Evolutionary conservation across 2,329 filamentous ascomycete species (phyloP).

Genomic region (Penicillium oxalicum): DNA sequence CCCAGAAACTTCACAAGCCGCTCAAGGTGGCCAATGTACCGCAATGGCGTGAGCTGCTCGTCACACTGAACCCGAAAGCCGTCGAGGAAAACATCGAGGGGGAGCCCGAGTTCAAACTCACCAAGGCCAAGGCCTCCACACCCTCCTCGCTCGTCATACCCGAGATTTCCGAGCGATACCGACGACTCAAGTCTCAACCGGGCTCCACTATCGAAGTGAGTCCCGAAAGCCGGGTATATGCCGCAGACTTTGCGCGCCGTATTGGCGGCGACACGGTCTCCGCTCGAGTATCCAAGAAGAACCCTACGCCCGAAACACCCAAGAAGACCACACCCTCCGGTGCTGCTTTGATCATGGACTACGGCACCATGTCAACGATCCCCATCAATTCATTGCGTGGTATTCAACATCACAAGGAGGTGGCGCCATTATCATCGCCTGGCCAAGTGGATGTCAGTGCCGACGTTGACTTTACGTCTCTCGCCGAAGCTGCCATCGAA

Average conservation of each 20-base stretch:
- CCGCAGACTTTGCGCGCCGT: slow-evolving; percentile 71
- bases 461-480: slow-evolving; percentile 84
- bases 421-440: slow-evolving; percentile 72
- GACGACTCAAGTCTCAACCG: slow-evolving; percentile 60
- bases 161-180: slow-evolving; percentile 72
- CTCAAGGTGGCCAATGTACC: slow-evolving; percentile 39
- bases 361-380: slow-evolving; percentile 72
- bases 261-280: slow-evolving; percentile 62
- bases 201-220: slow-evolving; percentile 81
- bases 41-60: slow-evolving; percentile 79
- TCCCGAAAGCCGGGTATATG: slow-evolving; percentile 76
- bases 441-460: slow-evolving; percentile 84
- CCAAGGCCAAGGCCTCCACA: slow-evolving; percentile 66
- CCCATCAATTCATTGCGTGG: slow-evolving; percentile 87
- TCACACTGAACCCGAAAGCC: slow-evolving; percentile 59
- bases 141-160: slow-evolving; percentile 82
- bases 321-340: slow-evolving; percentile 63
- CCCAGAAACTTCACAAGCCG: slow-evolving; percentile 41
- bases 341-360: slow-evolving; percentile 92
- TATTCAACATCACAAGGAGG: slow-evolving; percentile 68
- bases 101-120: slow-evolving; percentile 80
- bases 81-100: slow-evolving; percentile 45
- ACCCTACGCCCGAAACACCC: slow-evolving; percentile 26
- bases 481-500: slow-evolving; percentile 73
- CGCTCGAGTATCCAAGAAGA: slow-evolving; percentile 29